A percentile compares a stretch with the other conserved stretches of the same genome.
Evolutionary conservation across 2,329 filamentous ascomycete genomes (phyloP).

Genomic region (Arthrocladium fulminans): DNA sequence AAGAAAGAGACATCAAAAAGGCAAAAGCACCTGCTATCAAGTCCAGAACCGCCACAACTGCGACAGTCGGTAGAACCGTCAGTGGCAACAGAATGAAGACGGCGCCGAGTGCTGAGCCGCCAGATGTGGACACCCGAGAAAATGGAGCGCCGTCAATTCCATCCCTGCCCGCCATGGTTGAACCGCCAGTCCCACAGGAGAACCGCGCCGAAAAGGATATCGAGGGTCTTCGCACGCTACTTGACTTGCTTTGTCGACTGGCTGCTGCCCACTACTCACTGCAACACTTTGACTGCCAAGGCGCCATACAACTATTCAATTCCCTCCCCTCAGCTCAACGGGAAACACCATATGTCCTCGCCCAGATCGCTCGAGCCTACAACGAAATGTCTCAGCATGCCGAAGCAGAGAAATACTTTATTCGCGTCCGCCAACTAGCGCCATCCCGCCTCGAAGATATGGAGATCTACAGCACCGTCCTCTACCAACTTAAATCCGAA

Average conservation of each 20-base stretch:
- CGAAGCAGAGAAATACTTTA: conserved; percentile 80
- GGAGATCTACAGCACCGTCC: conserved; percentile 95
- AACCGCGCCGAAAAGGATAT: conserved; percentile 49
- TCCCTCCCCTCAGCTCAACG: conserved; percentile 64
- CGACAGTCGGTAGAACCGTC: conserved; percentile 74
- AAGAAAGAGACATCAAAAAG: conserved; percentile 71
- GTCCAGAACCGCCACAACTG: conserved; percentile 52
- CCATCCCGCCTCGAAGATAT: conserved; percentile 85
- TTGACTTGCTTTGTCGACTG: conserved; percentile 74
- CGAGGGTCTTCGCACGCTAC: conserved; percentile 65
- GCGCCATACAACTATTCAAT: conserved; percentile 66
- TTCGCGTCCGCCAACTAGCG: conserved; percentile 65
- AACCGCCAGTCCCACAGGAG: conserved; percentile 25
- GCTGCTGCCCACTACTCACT: conserved; percentile 71
- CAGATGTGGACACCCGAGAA: conserved; percentile 64
- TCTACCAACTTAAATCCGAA: conserved; percentile 95
- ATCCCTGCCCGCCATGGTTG: conserved; percentile 26
- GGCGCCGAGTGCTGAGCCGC: conserved; percentile 40
- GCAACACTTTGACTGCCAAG: conserved; percentile 66
- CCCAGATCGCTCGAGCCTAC: conserved; percentile 80
- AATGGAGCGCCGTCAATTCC: conserved; percentile 27
- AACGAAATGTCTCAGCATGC: conserved; percentile 83
- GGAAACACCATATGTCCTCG: conserved; percentile 87
- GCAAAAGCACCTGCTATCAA: conserved; percentile 65
- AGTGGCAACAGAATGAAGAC: conserved; percentile 82